A percentile compares a stretch with the other conserved stretches of the same genome.
Evolutionary conservation across 2,329 filamentous ascomycete genomes (phyloP).

Genomic region (Zopfia rhizophila): DNA sequence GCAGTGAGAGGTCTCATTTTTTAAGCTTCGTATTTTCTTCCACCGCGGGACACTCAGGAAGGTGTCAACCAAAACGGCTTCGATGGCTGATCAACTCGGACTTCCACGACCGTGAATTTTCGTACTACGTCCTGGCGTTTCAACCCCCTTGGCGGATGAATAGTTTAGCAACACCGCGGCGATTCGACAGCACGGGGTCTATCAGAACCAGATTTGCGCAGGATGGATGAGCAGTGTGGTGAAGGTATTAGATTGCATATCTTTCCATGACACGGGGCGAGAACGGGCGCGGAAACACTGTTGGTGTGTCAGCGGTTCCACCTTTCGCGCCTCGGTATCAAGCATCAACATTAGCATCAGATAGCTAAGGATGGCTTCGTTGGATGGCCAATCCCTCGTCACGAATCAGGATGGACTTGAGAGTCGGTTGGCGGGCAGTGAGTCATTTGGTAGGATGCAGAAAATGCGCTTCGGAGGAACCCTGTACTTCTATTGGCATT

Average conservation of each 20-base stretch:
- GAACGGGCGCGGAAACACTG: too few species aligned
- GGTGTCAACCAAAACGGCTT: neutral
- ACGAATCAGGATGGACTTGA: conserved; percentile 16
- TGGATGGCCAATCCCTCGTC: conserved; percentile 4
- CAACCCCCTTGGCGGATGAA: too few species aligned
- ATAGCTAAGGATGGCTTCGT: neutral
- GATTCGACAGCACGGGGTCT: too few species aligned
- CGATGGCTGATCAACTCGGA: conserved; percentile 2
- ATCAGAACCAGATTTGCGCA: neutral
- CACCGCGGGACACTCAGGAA: neutral
- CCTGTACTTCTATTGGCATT: conserved; percentile 49
- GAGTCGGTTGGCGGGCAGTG: conserved; percentile 16
- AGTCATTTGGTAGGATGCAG: too few species aligned
- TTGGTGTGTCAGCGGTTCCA: too few species aligned
- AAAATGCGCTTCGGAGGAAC: too few species aligned
- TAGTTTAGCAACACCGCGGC: too few species aligned
- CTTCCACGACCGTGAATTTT: conserved; percentile 8
- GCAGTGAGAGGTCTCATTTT: conserved; percentile 59
- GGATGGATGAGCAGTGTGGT: too few species aligned
- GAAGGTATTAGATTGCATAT: conserved; percentile 27
- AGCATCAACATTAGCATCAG: too few species aligned
- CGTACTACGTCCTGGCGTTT: conserved; percentile 13
- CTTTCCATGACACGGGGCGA: conserved; percentile 12
- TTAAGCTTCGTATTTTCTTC: conserved; percentile 6
- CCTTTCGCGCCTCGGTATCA: too few species aligned